These are phyloP conservation scores for Hortaea sp. DNA, from an alignment of 2,329 filamentous ascomycete genomes.

Conservation along the genomic window DNA sequence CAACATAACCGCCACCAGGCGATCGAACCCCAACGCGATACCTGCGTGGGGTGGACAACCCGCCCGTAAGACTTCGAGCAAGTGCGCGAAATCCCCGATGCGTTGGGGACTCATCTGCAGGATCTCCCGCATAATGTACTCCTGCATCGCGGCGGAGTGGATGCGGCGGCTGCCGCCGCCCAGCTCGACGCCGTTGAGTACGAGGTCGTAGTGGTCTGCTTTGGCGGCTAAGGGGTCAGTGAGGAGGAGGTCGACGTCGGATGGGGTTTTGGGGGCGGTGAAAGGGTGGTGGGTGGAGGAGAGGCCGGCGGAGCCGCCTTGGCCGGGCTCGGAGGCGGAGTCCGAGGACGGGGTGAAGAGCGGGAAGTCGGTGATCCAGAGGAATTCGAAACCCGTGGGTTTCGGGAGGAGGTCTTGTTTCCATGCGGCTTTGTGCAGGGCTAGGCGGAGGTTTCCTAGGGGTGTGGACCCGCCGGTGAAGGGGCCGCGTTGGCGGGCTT, in stretches of 20 bases:
- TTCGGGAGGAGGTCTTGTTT: slow-evolving; percentile 47
- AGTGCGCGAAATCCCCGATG: slow-evolving; percentile 71
- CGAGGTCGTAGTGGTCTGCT: slow-evolving; percentile 90
- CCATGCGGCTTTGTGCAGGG: slow-evolving; percentile 60
- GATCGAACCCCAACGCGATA: slow-evolving; percentile 84
- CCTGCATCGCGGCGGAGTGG: slow-evolving; percentile 71
- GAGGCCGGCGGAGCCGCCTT: slow-evolving; percentile 72
- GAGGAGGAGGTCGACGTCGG: slow-evolving; percentile 65
- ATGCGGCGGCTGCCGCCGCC: slow-evolving; percentile 91
- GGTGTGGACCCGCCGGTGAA: slow-evolving; percentile 63
- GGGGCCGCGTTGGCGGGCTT: slow-evolving; percentile 59
- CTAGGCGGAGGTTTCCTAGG: slow-evolving; percentile 62
- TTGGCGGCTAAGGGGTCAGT: slow-evolving; percentile 60
- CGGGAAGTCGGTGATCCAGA: slow-evolving; percentile 86
- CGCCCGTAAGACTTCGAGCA: slow-evolving; percentile 69
- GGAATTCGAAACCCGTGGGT: slow-evolving; percentile 51
- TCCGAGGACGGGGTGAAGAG: slow-evolving; percentile 66
- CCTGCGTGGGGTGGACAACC: slow-evolving; percentile 94
- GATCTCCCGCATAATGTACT: slow-evolving; percentile 73
- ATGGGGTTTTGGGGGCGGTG: slow-evolving; percentile 66
- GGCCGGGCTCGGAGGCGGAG: slow-evolving; percentile 57
- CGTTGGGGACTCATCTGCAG: slow-evolving; percentile 65
- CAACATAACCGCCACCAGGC: slow-evolving; percentile 70
- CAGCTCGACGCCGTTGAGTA: slow-evolving; percentile 89
- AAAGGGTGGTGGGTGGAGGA: slow-evolving; percentile 91